Evolutionary conservation across 2,329 filamentous ascomycete genomes (phyloP).

Genomic region (Neonectria coccinea): DNA sequence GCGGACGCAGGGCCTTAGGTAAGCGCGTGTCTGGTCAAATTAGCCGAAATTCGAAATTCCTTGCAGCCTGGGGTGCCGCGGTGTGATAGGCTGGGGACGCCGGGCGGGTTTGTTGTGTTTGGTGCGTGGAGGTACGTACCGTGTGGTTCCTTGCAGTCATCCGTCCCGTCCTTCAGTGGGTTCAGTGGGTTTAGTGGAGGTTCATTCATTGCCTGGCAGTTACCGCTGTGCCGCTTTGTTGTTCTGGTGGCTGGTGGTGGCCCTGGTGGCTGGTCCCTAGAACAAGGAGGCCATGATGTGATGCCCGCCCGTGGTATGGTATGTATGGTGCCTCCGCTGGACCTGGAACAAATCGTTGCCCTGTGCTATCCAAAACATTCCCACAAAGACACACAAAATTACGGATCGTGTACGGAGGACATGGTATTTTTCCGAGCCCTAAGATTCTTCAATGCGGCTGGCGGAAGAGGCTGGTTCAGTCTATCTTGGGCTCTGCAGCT

Average conservation of each 20-base stretch:
- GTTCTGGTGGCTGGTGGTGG: slow-evolving; percentile 12
- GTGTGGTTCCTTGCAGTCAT: not conserved
- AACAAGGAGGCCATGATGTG: not conserved
- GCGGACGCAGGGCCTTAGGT: slow-evolving; percentile 38
- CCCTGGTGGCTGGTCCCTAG: slow-evolving; percentile 7
- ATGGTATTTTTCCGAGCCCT: not conserved
- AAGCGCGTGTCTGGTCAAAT: slow-evolving; percentile 36
- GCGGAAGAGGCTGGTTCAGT: slow-evolving; percentile 1
- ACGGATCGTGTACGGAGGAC: too few relatives aligned
- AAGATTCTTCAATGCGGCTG: not conserved
- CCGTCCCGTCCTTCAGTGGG: too few relatives aligned
- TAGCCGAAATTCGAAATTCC: slow-evolving; percentile 31
- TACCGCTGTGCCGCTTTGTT: not conserved
- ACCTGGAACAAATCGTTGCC: slow-evolving; percentile 19
- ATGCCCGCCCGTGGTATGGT: not conserved
- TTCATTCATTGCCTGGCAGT: too few relatives aligned
- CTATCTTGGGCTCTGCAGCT: slow-evolving; percentile 25
- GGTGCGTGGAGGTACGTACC: slow-evolving; percentile 4
- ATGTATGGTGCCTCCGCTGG: slow-evolving; percentile 2
- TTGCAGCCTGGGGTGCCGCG: slow-evolving; percentile 10
- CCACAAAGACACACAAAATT: not conserved
- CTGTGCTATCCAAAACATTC: slow-evolving; percentile 22
- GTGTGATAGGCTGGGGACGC: slow-evolving; percentile 9
- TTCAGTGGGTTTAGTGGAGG: too few relatives aligned
- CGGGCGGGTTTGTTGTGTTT: not conserved